Evolutionary conservation across 495 filamentous ascomycete species (phyloP).

Genomic region (Penicillium subrubescens): DNA sequence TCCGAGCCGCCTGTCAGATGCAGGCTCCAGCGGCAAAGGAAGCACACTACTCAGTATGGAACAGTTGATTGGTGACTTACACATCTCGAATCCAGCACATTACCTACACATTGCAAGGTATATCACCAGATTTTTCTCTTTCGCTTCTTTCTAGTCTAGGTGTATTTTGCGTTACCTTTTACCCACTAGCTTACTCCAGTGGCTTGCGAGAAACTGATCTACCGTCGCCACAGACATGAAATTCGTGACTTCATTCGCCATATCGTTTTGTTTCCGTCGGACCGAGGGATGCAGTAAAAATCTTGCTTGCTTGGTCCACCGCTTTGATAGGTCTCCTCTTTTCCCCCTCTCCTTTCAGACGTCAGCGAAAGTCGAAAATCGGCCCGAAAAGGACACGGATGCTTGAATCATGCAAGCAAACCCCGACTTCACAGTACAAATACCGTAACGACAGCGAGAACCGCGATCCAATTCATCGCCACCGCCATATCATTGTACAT

Average conservation of each 20-base stretch:
- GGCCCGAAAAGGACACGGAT: neutral
- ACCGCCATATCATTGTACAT: neutral
- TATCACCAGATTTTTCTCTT: neutral
- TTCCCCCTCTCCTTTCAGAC: neutral
- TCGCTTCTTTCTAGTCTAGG: neutral
- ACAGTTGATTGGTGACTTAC: neutral
- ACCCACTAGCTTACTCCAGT: neutral
- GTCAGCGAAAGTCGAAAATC: neutral
- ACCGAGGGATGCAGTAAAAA: neutral
- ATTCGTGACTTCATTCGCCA: slow-evolving; percentile 8
- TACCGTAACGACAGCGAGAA: neutral
- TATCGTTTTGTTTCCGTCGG: neutral
- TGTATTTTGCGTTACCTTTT: neutral
- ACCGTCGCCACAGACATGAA: slow-evolving; percentile 2
- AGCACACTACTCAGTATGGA: neutral
- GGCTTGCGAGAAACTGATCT: slow-evolving; percentile 13
- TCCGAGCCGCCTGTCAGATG: slow-evolving; percentile 13
- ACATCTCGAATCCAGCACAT: neutral
- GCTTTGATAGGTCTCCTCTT: neutral
- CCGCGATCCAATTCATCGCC: neutral
- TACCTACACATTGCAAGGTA: neutral
- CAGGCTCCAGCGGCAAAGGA: neutral
- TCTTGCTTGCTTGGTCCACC: neutral
- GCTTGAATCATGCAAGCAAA: neutral
- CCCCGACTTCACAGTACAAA: neutral